Evolutionary conservation across 768 basidiomycete genomes (phyloP).

Genomic region (Gyrodon lividus): DNA sequence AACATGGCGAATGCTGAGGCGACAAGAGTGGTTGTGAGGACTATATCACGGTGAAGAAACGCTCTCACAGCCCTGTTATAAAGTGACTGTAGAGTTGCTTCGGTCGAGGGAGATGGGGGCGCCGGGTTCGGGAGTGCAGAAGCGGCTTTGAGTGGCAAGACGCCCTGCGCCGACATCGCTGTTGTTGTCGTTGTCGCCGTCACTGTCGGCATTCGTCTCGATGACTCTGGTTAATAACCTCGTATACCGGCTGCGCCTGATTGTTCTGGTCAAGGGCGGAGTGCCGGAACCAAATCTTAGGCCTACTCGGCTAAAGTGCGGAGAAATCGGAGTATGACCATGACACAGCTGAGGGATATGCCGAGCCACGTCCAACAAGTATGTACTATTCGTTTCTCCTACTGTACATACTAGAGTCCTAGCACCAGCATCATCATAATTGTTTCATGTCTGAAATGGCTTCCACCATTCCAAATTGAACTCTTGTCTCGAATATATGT

Average conservation of each 20-base stretch:
- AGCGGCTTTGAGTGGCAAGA: slow-evolving; percentile 38
- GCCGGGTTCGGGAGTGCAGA: slow-evolving; percentile 8
- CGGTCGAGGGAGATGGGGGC: slow-evolving; percentile 28
- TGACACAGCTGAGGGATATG: no score
- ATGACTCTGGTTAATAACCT: not conserved
- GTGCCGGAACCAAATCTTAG: not conserved
- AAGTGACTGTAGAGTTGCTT: slow-evolving; percentile 61
- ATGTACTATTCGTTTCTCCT: no score
- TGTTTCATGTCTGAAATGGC: no score
- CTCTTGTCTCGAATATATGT: no score
- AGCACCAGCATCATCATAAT: no score
- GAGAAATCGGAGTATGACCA: not conserved
- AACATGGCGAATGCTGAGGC: slow-evolving; percentile 68
- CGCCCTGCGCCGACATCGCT: slow-evolving; percentile 19
- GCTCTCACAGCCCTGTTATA: slow-evolving; percentile 78
- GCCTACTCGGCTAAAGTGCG: not conserved
- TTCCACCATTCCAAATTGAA: no score
- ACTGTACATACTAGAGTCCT: no score
- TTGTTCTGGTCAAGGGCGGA: slow-evolving; percentile 12
- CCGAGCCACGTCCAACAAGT: no score
- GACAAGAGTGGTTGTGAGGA: slow-evolving; percentile 64
- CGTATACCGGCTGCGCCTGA: slow-evolving; percentile 15
- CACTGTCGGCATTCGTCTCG: slow-evolving; percentile 46
- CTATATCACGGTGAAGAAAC: slow-evolving; percentile 71
- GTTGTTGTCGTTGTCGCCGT: slow-evolving; percentile 41